Evolutionary conservation across 2,329 filamentous ascomycete species (phyloP).

Genomic region (Triangularia verruculosa): DNA sequence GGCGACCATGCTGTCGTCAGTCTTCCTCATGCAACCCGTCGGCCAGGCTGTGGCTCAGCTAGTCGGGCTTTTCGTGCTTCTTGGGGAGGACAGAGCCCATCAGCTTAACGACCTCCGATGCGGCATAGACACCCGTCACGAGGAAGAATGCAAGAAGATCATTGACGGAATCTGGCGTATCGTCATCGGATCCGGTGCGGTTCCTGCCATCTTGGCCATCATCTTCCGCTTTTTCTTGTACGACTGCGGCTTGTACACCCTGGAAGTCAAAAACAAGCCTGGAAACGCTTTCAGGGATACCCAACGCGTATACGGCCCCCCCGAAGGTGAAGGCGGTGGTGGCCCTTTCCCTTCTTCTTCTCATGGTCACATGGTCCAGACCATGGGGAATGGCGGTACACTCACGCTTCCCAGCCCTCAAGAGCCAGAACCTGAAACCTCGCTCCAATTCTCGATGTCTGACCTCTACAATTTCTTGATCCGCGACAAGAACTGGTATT

Average conservation of each 20-base stretch:
- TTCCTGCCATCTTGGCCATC: conserved; percentile 62
- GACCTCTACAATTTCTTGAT: conserved; percentile 52
- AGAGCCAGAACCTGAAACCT: conserved; percentile 34
- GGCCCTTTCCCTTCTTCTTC: conserved; percentile 32
- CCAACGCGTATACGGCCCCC: conserved; percentile 54
- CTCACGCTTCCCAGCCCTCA: conserved; percentile 16
- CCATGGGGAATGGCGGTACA: background rate
- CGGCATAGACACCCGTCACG: conserved; percentile 44
- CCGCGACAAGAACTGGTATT: conserved; percentile 45
- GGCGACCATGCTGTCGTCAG: conserved; percentile 63
- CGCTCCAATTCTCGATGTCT: conserved; percentile 47
- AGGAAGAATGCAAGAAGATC: conserved; percentile 44
- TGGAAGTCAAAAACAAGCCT: conserved; percentile 63
- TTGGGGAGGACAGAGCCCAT: conserved; percentile 43
- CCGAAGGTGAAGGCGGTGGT: conserved; percentile 34
- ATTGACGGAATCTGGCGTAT: conserved; percentile 66
- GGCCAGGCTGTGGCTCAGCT: conserved; percentile 64
- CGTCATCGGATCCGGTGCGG: conserved; percentile 62
- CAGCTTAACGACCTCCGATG: conserved; percentile 45
- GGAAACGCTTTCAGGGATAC: conserved; percentile 58
- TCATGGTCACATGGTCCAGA: conserved; percentile 21
- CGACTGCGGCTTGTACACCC: conserved; percentile 62
- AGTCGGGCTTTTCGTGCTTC: conserved; percentile 53
- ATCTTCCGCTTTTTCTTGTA: conserved; percentile 65
- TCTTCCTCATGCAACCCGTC: conserved; percentile 68